Percentiles rank a stretch among this genome's conserved stretches.
Evolutionary conservation across 1,284 basidiomycete genomes (phyloP).

Genomic region (Cutaneotrichosporon sp.): DNA sequence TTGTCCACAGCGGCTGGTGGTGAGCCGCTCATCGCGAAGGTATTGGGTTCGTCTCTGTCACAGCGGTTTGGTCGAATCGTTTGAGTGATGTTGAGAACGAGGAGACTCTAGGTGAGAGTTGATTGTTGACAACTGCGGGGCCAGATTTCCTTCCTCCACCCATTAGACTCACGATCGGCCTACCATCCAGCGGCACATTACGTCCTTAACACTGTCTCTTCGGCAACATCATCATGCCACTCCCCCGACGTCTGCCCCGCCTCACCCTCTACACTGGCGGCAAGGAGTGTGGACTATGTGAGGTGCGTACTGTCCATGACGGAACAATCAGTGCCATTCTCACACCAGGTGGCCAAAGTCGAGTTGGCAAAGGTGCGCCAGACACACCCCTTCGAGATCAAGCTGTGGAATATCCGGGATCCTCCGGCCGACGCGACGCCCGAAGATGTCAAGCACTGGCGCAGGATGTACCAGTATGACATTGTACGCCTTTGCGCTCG

Average conservation of each 20-base stretch:
- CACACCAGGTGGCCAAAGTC: conserved; percentile 36
- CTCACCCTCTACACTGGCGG: conserved; percentile 47
- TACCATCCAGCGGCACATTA: no score
- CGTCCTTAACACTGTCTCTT: no score
- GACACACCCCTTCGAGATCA: conserved; percentile 40
- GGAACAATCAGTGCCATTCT: neutral
- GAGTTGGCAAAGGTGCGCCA: conserved; percentile 33
- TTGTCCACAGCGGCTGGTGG: conserved; percentile 3
- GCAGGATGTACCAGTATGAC: conserved; percentile 45
- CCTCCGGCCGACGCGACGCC: conserved; percentile 32
- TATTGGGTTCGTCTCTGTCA: no score
- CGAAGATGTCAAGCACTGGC: conserved; percentile 39
- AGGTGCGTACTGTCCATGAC: conserved; percentile 26
- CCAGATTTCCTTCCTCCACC: no score
- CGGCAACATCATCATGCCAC: conserved; percentile 41
- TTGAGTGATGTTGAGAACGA: neutral
- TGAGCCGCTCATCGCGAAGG: no score
- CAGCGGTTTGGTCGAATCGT: no score
- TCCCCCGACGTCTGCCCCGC: conserved; percentile 30
- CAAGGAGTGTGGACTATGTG: conserved; percentile 46
- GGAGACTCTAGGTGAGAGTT: neutral
- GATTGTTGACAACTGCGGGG: neutral
- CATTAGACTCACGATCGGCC: no score
- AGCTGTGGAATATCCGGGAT: conserved; percentile 42
- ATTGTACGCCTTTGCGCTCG: conserved; percentile 30